Evolutionary conservation across 768 basidiomycete species (phyloP).

Genomic region (Cystofilobasidium capitatum): DNA sequence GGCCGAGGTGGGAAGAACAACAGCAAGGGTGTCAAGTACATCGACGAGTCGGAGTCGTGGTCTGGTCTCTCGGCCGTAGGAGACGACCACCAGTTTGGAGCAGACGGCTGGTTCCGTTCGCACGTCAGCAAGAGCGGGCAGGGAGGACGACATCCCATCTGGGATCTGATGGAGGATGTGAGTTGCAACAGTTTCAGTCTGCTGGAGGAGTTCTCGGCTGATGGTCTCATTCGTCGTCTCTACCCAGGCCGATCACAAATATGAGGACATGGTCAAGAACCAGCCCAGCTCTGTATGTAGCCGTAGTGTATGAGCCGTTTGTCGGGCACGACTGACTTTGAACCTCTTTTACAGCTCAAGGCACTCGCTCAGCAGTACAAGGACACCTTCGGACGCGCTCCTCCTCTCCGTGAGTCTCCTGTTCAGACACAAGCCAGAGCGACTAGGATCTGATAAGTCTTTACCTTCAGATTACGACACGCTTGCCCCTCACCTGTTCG

Average conservation of each 20-base stretch:
- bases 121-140: neutral
- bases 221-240: neutral
- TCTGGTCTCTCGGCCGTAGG: neutral
- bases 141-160: constrained; percentile 16
- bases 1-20: constrained; percentile 4
- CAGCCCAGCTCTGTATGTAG: constrained; percentile 10
- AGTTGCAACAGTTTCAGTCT: neutral
- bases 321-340: neutral
- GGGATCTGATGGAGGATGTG: constrained; percentile 19
- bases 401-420: neutral
- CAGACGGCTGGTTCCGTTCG: constrained; percentile 13
- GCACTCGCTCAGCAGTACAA: constrained; percentile 11
- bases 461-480: constrained; percentile 15
- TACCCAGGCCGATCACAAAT: constrained; percentile 9
- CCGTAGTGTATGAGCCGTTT: neutral
- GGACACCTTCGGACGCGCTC: neutral
- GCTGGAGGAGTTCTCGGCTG: neutral
- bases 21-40: constrained; percentile 5
- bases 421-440: neutral
- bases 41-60: neutral
- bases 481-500: constrained; percentile 9
- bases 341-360: constrained; percentile 8
- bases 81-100: constrained; percentile 10
- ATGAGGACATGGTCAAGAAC: constrained; percentile 4
- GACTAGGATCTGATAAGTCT: no score